Conservation (phyloP, 2,329 filamentous ascomycete genomes). For the Exophiala phaeomuriformis region DNA sequence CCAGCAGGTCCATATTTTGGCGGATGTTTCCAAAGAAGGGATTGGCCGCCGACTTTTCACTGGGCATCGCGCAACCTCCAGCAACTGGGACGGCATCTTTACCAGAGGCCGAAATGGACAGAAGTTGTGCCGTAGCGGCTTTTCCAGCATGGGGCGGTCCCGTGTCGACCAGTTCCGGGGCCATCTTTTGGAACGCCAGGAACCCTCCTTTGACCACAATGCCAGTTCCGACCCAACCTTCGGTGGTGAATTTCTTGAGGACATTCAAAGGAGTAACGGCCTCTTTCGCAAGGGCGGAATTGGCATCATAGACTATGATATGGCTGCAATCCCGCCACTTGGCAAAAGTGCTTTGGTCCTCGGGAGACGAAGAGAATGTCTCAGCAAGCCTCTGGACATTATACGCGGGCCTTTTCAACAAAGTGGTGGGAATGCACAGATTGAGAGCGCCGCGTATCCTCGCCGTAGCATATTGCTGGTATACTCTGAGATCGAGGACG, state of each 20-base stretch:
- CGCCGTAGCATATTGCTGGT: slow-evolving; percentile 68
- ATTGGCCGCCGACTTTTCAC: slow-evolving; percentile 60
- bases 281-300: slow-evolving; percentile 70
- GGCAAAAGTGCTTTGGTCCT: slow-evolving; percentile 64
- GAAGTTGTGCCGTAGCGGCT: slow-evolving; percentile 38
- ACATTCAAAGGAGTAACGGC: slow-evolving; percentile 75
- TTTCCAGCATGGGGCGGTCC: slow-evolving; percentile 34
- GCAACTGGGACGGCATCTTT: slow-evolving; percentile 67
- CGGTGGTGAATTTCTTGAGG: slow-evolving; percentile 81
- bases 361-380: slow-evolving; percentile 64
- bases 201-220: slow-evolving; percentile 80
- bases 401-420: slow-evolving; percentile 85
- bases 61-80: slow-evolving; percentile 77
- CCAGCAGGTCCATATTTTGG: slow-evolving; percentile 91
- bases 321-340: slow-evolving; percentile 66
- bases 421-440: slow-evolving; percentile 87
- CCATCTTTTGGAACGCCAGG: slow-evolving; percentile 60
- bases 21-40: slow-evolving; percentile 95
- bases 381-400: slow-evolving; percentile 80
- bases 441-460: slow-evolving; percentile 77
- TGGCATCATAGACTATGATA: slow-evolving; percentile 81
- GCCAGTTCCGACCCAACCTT: slow-evolving; percentile 68
- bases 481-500: slow-evolving; percentile 77
- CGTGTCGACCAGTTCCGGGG: slow-evolving; percentile 57
- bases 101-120: slow-evolving; percentile 46